phyloP scores from a whole-genome alignment of 2,329 filamentous ascomycete species.

The Purpureocillium takamizusanense region DNA sequence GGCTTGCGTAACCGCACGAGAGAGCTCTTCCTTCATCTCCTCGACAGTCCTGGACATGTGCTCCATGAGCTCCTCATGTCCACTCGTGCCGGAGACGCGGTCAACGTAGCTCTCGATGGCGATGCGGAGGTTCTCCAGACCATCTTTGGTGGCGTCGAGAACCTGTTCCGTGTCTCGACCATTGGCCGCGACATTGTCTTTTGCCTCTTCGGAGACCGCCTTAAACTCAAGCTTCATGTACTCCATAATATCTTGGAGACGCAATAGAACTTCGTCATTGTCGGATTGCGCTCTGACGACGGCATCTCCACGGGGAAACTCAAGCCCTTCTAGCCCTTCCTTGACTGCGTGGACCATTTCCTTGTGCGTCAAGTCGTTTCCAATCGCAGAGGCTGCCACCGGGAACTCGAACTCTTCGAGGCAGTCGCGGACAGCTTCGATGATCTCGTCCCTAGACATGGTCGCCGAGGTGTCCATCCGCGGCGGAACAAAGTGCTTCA shows the following conservation, averaged over 20 bases:
- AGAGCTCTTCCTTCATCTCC: conserved; percentile 57
- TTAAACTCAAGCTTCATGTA: conserved; percentile 51
- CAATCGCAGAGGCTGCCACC: conserved; percentile 45
- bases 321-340: conserved; percentile 45
- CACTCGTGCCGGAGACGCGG: conserved; percentile 56
- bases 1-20: conserved; percentile 44
- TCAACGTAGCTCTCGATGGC: conserved; percentile 80
- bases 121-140: conserved; percentile 67
- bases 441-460: conserved; percentile 73
- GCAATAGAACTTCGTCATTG: conserved; percentile 41
- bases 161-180: conserved; percentile 82
- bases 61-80: conserved; percentile 72
- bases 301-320: conserved; percentile 31
- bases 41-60: conserved; percentile 57
- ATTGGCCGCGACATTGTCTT: conserved; percentile 70
- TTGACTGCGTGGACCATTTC: conserved; percentile 57
- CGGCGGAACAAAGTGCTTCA: conserved; percentile 73
- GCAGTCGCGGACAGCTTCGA: conserved; percentile 76
- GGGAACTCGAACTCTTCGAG: conserved; percentile 78
- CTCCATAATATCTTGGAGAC: conserved; percentile 57
- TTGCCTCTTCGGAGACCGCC: conserved; percentile 52
- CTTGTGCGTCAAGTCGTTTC: conserved; percentile 45
- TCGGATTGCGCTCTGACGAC: conserved; percentile 29
- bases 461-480: conserved; percentile 58
- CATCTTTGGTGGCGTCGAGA: conserved; percentile 79